Base-by-base conservation (phyloP, 2,329 filamentous ascomycete species). In the Diaporthe caulivora region DNA sequence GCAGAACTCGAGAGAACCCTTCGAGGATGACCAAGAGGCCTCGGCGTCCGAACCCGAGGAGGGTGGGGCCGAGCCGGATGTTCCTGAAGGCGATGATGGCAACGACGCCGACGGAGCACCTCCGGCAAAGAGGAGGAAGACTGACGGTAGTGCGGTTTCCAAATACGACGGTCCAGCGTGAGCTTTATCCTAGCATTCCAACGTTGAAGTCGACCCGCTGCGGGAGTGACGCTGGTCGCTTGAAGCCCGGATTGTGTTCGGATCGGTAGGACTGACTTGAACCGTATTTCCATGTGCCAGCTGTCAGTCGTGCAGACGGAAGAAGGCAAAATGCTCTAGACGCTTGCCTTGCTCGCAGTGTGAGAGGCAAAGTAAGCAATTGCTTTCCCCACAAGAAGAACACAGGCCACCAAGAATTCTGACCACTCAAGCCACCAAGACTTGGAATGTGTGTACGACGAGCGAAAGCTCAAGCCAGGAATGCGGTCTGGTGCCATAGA, bases 261-360 rank as follows among this genome's bases (percentile, higher is more conserved):
- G 3, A 29, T 21, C 1, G 21, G 26, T 26, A 31, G 5, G 5
- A 31, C 58, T 62, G 58, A 62, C 40, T 47, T 47, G 58, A n/a
- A n/a, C n/a, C n/a, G n/a, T 31, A 8, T 8, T 11, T 44, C 24
- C 57, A 44, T 24, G 9, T 17, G 24, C 24, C 40, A 62, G 58
- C 21, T 86, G 84, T 60, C 83, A 85, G 69, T 80, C 83, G 0
- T 87, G 85, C 76, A 82, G 84, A 6, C 84, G 81, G 68, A 85
- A 84, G 76, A 86, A 87, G 67, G 82, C 85, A 21, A 84, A 83
- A 55, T 87, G 85, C 77, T 83, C 83, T 34, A 78, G 84, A 29
- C 77, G 80, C 37, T 82, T 84, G 62, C 85, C 85, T 10, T 87
- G 85, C 73, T 82, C 83, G 0, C 82, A 85, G 65, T 86, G 84